Evolutionary conservation across 1,284 basidiomycete species (phyloP).

Genomic region (Cronartium ribicola): DNA sequence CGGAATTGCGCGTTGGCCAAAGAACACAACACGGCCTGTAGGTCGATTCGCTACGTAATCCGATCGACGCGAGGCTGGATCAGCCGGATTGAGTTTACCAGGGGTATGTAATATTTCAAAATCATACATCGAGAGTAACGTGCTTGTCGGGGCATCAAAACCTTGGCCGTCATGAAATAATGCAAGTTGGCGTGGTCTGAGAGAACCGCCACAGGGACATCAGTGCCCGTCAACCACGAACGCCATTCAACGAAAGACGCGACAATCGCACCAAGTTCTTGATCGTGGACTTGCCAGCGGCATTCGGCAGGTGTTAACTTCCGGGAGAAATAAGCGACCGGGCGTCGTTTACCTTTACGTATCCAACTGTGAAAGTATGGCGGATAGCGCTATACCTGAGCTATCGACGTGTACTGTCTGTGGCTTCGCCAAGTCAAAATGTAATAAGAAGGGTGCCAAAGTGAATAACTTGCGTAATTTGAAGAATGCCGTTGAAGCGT

Average conservation of each 20-base stretch:
- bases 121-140: background rate
- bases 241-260: background rate
- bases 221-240: constrained; percentile 7
- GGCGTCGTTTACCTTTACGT: constrained; percentile 10
- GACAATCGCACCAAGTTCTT: background rate
- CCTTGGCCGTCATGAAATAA: background rate
- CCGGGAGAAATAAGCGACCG: constrained; percentile 22
- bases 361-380: constrained; percentile 28
- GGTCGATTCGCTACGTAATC: background rate
- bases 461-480: background rate
- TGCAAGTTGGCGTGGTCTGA: background rate
- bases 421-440: constrained; percentile 17
- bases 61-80: constrained; percentile 6
- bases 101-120: constrained; percentile 17
- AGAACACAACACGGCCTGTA: background rate
- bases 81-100: constrained; percentile 2
- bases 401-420: constrained; percentile 50
- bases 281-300: constrained; percentile 13
- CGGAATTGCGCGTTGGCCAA: too few species aligned
- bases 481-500: constrained; percentile 13
- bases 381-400: constrained; percentile 42
- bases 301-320: constrained; percentile 29
- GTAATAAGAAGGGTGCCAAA: background rate
- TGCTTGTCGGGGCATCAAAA: background rate
- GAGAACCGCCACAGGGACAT: background rate